A percentile compares a stretch with the other conserved stretches of the same genome.
These are phyloP conservation scores for Asterophora parasitica DNA, from an alignment of 768 basidiomycete species.

Conservation along the genomic window DNA sequence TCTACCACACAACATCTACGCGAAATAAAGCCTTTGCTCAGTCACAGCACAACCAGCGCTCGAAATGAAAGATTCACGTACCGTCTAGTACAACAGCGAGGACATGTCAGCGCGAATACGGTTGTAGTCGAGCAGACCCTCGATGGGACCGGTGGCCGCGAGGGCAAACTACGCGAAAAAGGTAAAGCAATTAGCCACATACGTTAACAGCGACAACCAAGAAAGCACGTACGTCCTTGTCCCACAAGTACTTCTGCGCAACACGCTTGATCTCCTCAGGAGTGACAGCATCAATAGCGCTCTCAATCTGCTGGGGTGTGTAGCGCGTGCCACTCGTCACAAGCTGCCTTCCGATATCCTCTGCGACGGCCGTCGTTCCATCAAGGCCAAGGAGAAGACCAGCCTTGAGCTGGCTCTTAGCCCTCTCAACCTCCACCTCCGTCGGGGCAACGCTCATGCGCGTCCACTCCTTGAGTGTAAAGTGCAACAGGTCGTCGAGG, in stretches of 20 bases:
- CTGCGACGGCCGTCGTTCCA: constrained; percentile 94
- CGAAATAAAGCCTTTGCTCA: background rate
- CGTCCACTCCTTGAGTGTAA: constrained; percentile 93
- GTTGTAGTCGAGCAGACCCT: constrained; percentile 94
- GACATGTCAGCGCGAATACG: constrained; percentile 83
- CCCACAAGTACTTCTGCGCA: constrained; percentile 96
- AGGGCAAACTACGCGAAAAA: constrained; percentile 57
- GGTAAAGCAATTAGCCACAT: background rate
- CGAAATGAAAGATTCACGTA: background rate
- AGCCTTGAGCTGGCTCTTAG: constrained; percentile 98
- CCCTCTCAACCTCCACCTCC: constrained; percentile 86
- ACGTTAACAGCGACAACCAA: constrained; percentile 3
- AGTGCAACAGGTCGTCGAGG: constrained; percentile 90
- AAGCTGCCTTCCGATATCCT: constrained; percentile 97
- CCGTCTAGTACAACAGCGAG: constrained; percentile 64
- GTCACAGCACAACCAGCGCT: background rate
- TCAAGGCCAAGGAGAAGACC: constrained; percentile 85
- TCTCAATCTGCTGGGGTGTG: constrained; percentile 92
- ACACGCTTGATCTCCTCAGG: constrained; percentile 88
- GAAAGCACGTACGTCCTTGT: constrained; percentile 71
- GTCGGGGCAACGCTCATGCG: constrained; percentile 89
- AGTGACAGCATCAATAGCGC: constrained; percentile 84
- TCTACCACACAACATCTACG: constrained; percentile 9
- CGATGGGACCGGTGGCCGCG: constrained; percentile 85
- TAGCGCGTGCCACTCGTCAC: constrained; percentile 89